Base-by-base conservation (phyloP, 2,329 filamentous ascomycete genomes). In the Alternaria ethzedia region DNA sequence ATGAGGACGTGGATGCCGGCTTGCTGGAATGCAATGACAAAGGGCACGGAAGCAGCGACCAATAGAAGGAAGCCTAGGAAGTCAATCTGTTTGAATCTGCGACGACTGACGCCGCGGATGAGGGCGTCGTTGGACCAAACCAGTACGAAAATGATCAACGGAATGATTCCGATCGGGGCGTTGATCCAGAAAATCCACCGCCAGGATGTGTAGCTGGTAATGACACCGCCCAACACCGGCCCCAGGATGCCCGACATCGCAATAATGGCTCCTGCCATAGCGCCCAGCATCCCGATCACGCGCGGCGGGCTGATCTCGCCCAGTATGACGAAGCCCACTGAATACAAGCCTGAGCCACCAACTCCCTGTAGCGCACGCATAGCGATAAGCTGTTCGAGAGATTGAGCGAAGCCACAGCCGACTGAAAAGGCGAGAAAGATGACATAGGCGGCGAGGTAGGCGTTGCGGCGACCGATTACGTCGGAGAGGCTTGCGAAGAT, bases 1-100 rank as follows among this genome's bases (percentile, higher is more conserved):
- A 49, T 46, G n/a, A 59, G 57, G 1, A 65, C 61, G 3, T 77
- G 65, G 0, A 75, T 72, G 1, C 83, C 83, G 4, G 82, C 82
- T 65, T 84, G 84, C 68, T 89, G 86, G 59, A 89, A 88, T 2
- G 87, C 80, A 67, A 88, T 88, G 0, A 88, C 85, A 5, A 88
- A 80, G 3, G 89, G 80, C 0, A 87, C 83, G 0, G 86, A 83
- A 2, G 86, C 83, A 4, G 83, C 78, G 9, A 89, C 81, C 26
- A 64, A 15, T 12, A 88, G 76, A 21, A 89, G 79, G n/a, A 85
- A 85, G 11, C 87, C 87, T 5, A 85, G 45, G 56, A 85, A 82
- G 25, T 64, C 62, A n/a, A 64, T 9, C 30, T 64, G 62, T 7
- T 43, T 55, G 26, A 64, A 54, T 12, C 57, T 32, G 41, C 52